Evolutionary conservation across 2,329 filamentous ascomycete species (phyloP).

Genomic region (Macroventuria anomochaeta): DNA sequence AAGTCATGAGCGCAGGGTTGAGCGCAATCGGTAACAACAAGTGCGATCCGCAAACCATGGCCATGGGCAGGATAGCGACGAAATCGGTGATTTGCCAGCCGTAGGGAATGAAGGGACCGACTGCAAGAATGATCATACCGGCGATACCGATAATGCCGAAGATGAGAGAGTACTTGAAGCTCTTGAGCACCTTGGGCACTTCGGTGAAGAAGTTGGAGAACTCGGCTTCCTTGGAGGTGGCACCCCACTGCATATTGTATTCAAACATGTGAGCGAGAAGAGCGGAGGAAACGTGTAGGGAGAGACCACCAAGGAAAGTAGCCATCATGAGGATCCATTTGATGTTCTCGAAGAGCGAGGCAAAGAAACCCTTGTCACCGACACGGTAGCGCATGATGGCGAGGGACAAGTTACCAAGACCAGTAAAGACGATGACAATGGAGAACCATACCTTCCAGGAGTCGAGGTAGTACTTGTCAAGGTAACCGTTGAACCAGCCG

Average conservation of each 20-base stretch:
- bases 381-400: slow-evolving; percentile 68
- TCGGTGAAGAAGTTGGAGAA: slow-evolving; percentile 86
- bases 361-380: slow-evolving; percentile 59
- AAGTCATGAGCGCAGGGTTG: slow-evolving; percentile 78
- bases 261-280: slow-evolving; percentile 83
- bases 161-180: slow-evolving; percentile 75
- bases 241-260: slow-evolving; percentile 83
- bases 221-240: slow-evolving; percentile 81
- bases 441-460: slow-evolving; percentile 64
- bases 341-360: slow-evolving; percentile 62
- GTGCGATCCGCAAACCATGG: slow-evolving; percentile 72
- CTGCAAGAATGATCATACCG: slow-evolving; percentile 69
- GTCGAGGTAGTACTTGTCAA: slow-evolving; percentile 80
- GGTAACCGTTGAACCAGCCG: slow-evolving; percentile 73
- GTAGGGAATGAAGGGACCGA: slow-evolving; percentile 69
- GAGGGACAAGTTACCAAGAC: slow-evolving; percentile 64
- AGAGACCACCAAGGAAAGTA: slow-evolving; percentile 81
- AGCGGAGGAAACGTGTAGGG: slow-evolving; percentile 79
- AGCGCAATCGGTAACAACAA: slow-evolving; percentile 73
- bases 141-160: slow-evolving; percentile 66
- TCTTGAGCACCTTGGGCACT: slow-evolving; percentile 77
- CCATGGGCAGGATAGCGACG: slow-evolving; percentile 78
- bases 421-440: slow-evolving; percentile 68
- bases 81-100: slow-evolving; percentile 55
- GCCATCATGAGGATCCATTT: slow-evolving; percentile 70